Conservation (phyloP, 345 rosid species). For the Eucalyptus marginata region DNA sequence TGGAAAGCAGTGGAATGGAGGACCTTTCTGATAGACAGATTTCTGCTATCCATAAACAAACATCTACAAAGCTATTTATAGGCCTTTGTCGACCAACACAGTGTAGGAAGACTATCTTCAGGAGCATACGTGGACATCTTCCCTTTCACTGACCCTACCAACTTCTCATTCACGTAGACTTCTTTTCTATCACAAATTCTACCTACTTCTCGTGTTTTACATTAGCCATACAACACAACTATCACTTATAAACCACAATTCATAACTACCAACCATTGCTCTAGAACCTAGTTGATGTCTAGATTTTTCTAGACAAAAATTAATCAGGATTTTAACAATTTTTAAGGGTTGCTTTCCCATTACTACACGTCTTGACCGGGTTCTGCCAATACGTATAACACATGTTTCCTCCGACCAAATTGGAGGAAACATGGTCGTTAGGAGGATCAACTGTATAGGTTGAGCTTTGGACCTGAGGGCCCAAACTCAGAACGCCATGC, state of each 20-base stretch:
- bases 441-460: neutral
- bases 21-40: too few relatives aligned
- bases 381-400: too few relatives aligned
- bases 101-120: neutral
- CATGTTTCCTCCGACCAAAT: too few relatives aligned
- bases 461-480: neutral
- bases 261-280: neutral
- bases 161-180: neutral
- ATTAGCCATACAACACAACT: neutral
- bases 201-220: neutral
- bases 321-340: neutral
- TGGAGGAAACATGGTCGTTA: too few relatives aligned
- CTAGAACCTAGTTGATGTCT: neutral
- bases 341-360: too few relatives aligned
- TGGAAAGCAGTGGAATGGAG: too few relatives aligned
- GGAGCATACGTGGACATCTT: neutral
- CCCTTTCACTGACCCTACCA: neutral
- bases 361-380: too few relatives aligned
- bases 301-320: neutral
- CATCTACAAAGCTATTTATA: neutral
- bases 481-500: neutral
- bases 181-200: neutral
- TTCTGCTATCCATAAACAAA: too few relatives aligned
- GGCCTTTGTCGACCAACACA: neutral
- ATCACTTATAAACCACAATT: neutral